A percentile compares a stretch with the other conserved stretches of the same genome.
These are phyloP conservation scores for Fusarium haematococcum DNA, from an alignment of 2,329 filamentous ascomycete genomes.

Conservation along the genomic window DNA sequence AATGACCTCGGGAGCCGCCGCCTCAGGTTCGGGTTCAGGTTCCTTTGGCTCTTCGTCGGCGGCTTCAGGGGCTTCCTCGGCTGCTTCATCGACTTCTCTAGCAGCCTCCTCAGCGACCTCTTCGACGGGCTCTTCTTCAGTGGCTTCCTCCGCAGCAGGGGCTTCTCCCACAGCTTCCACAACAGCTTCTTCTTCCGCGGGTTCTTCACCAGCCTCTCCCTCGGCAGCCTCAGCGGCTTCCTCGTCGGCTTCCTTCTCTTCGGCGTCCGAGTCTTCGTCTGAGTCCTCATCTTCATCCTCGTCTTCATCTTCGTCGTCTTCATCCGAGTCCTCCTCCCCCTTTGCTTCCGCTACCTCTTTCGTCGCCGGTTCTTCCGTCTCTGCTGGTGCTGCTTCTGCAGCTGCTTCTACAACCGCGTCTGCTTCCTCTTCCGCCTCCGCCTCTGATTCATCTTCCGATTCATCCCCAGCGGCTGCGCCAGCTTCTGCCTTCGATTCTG, in stretches of 20 bases:
- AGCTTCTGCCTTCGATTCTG: constrained; percentile 22
- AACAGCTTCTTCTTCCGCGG: constrained; percentile 1
- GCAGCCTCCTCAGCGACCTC: constrained; percentile 25
- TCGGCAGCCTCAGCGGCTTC: background rate
- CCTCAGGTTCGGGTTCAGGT: constrained; percentile 35
- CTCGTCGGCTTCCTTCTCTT: background rate
- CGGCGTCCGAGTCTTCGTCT: background rate
- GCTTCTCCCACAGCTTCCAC: constrained; percentile 50
- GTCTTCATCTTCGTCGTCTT: background rate
- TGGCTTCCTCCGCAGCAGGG: constrained; percentile 37
- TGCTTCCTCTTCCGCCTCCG: background rate
- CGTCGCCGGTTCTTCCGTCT: constrained; percentile 42
- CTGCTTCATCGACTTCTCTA: constrained; percentile 31
- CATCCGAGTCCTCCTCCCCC: background rate
- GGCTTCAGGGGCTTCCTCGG: constrained; percentile 6
- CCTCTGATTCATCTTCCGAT: constrained; percentile 10
- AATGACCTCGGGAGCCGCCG: constrained; percentile 43
- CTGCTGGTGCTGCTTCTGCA: constrained; percentile 6
- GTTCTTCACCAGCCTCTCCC: constrained; percentile 7
- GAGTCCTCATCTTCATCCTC: background rate
- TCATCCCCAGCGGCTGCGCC: constrained; percentile 16
- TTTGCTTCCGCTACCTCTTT: constrained; percentile 20
- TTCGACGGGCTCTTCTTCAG: constrained; percentile 24
- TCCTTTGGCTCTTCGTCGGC: constrained; percentile 45
- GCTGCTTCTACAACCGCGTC: background rate